Base-by-base conservation (phyloP, 225 moss, liverwort and hornwort species). In the Climacium dendroides region DNA sequence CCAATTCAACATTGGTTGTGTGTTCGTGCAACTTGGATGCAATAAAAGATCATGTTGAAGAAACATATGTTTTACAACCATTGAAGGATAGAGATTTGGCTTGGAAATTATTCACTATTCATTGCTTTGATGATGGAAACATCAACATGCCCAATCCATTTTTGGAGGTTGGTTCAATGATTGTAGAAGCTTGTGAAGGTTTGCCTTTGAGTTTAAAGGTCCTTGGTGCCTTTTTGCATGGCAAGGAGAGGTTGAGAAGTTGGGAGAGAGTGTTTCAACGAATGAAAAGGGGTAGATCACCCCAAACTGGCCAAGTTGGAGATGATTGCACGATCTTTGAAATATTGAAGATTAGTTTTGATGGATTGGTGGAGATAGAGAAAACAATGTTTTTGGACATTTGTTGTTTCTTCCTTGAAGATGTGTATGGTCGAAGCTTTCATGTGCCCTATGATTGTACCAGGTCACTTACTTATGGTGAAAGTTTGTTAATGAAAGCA, bases 391-490 rank as follows among this genome's bases (percentile, higher is more conserved):
- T 79, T 20, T 45, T 79, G 22, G 60, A 79, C 41, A 59, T 80
- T 80, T 80, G 61, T 45, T 80, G 80, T 17, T 80, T 80, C 15
- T 80, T 80, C 61, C 43, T 60, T 0, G 1, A 30, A 79, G 79
- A 60, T 60, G 43, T 79, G 0, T 79, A 45, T 41, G 43, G 20
- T 5, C 9, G 0, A 19, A 29, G 4, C 11, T 29, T 30, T 1
- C 13, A 41, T 60, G 0, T 20, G 43, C 8, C 0, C 11, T 19
- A 0, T 43, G 43, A 75, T 13, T 13, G 3, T 34, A 22, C 9
- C 35, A 35, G 48, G 0, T 32, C 34, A 8, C 52, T 75, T 11
- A 52, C 52, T 75, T 52, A 52, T 35, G 52, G 75, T 34, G 75
- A 75, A 23, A 52, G 23, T 35, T 32, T 15, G 0, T 59, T 61